Evolutionary conservation across 768 basidiomycete species (phyloP).

Genomic region (Trametes meyenii): DNA sequence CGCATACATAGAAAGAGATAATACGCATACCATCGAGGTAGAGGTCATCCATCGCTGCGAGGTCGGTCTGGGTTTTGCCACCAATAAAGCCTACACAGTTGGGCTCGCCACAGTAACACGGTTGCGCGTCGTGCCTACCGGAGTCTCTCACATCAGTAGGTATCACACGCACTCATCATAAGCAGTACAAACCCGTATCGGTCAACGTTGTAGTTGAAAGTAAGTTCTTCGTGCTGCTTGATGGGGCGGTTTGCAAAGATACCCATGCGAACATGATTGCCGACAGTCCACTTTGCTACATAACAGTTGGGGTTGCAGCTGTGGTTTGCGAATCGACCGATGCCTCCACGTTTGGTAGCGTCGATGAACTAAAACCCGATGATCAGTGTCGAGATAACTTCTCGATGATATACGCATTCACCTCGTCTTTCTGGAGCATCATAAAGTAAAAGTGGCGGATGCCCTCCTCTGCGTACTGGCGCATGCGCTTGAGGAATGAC

Average conservation of each 20-base stretch:
- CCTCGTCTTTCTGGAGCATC: constrained; percentile 99
- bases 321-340: constrained; percentile 97
- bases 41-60: constrained; percentile 92
- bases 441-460: constrained; percentile 99
- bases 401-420: constrained; percentile 36
- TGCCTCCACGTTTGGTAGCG: constrained; percentile 95
- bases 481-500: constrained; percentile 92
- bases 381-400: not conserved
- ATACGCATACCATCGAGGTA: constrained; percentile 80
- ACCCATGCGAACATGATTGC: constrained; percentile 89
- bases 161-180: not conserved
- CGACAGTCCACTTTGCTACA: constrained; percentile 98
- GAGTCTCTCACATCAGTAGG: not conserved
- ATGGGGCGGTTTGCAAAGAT: constrained; percentile 91
- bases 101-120: constrained; percentile 92
- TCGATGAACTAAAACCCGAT: constrained; percentile 73
- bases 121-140: constrained; percentile 87
- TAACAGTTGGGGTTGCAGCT: constrained; percentile 97
- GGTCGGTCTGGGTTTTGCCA: constrained; percentile 97
- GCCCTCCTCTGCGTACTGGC: constrained; percentile 89
- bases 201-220: constrained; percentile 99
- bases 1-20: not conserved
- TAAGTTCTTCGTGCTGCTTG: constrained; percentile 82
- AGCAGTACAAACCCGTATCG: constrained; percentile 81
- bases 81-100: constrained; percentile 97